Percentiles rank a stretch among this genome's conserved stretches.
Conservation (phyloP, 2,329 filamentous ascomycete species). For the Alternaria postmessia region DNA sequence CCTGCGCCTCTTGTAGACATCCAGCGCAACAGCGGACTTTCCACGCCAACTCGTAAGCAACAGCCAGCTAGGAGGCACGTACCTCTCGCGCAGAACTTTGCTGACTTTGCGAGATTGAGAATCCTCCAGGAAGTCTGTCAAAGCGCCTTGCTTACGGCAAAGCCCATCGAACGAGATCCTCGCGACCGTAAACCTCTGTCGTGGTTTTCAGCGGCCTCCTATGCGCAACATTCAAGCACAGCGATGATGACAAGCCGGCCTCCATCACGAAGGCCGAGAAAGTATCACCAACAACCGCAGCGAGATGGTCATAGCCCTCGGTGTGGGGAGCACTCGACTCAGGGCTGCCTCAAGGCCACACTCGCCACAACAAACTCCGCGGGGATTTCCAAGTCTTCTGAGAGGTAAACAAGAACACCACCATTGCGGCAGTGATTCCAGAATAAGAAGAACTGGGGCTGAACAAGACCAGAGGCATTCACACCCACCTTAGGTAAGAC, state of each 20-base stretch:
- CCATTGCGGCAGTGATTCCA: background rate
- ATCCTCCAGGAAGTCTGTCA: background rate
- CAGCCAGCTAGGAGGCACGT: background rate
- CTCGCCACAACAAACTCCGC: background rate
- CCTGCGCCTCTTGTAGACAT: background rate
- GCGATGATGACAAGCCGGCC: background rate
- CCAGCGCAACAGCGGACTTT: background rate
- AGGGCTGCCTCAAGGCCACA: background rate
- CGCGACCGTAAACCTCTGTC: background rate
- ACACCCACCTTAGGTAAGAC: background rate
- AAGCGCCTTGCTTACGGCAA: background rate
- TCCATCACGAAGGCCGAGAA: background rate
- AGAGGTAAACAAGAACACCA: background rate
- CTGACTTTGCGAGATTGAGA: background rate
- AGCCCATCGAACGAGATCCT: background rate
- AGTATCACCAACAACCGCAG: background rate
- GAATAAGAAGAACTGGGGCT: background rate
- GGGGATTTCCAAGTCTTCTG: background rate
- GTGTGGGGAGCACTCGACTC: background rate
- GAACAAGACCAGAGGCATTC: background rate
- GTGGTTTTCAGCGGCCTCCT: background rate
- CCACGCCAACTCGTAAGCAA: background rate
- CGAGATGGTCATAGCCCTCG: background rate
- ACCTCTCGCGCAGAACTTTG: background rate
- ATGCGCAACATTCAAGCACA: background rate